A percentile compares a stretch with the other conserved stretches of the same genome.
These are phyloP conservation scores for Macrolepiota dolichaula DNA, from an alignment of 768 basidiomycete species.

Conservation along the genomic window DNA sequence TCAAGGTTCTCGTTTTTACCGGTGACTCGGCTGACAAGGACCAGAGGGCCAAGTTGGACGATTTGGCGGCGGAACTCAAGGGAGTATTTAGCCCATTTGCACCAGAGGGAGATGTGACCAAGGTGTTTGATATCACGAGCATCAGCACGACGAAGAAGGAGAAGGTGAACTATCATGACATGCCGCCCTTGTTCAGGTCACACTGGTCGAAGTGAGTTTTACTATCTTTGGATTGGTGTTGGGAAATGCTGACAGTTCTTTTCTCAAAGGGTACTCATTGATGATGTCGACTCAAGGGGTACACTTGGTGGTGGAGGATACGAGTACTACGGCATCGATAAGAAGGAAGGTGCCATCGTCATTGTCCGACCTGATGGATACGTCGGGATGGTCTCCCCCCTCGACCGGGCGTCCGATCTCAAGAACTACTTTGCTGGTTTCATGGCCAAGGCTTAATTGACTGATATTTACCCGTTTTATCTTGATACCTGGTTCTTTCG, in stretches of 20 bases:
- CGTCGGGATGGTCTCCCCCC: slow-evolving; percentile 52
- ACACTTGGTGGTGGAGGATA: slow-evolving; percentile 53
- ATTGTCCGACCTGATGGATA: slow-evolving; percentile 67
- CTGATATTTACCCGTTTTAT: background rate
- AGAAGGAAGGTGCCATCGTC: slow-evolving; percentile 41
- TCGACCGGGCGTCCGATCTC: slow-evolving; percentile 38
- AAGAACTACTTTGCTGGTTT: slow-evolving; percentile 49
- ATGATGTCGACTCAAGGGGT: slow-evolving; percentile 46
- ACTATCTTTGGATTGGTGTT: background rate
- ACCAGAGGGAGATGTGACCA: slow-evolving; percentile 23
- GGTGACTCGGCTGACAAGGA: slow-evolving; percentile 35
- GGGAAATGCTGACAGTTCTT: background rate
- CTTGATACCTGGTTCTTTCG: background rate
- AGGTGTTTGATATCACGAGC: slow-evolving; percentile 40
- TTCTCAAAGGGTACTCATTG: slow-evolving; percentile 51
- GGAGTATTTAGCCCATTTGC: slow-evolving; percentile 28
- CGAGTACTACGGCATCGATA: slow-evolving; percentile 47
- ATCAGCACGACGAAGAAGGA: slow-evolving; percentile 36
- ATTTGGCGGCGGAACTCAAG: slow-evolving; percentile 30
- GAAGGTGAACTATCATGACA: slow-evolving; percentile 37
- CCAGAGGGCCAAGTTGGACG: slow-evolving; percentile 26
- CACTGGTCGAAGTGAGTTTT: slow-evolving; percentile 61
- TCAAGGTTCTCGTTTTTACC: slow-evolving; percentile 53
- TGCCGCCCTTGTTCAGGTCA: slow-evolving; percentile 43
- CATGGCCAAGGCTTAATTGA: slow-evolving; percentile 18